Conservation (phyloP, 345 rosid species). For the Passiflora organensis region DNA sequence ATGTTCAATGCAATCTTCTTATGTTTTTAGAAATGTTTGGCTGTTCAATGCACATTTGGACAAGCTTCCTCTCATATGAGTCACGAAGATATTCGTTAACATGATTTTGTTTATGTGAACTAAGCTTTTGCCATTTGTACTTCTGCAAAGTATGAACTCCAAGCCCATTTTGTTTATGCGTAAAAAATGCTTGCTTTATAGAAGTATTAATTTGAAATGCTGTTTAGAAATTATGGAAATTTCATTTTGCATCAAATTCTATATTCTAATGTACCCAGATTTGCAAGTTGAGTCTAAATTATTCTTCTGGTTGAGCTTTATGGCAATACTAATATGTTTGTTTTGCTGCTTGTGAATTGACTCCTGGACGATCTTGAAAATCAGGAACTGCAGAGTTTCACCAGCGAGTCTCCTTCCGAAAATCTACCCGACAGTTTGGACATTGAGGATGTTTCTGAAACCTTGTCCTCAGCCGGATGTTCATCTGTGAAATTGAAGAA, state of each 20-base stretch:
- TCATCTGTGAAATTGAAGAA: constrained; percentile 48
- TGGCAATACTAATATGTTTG: constrained; percentile 1
- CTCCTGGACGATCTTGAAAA: too few relatives aligned
- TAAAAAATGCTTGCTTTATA: not conserved
- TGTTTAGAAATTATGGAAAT: not conserved
- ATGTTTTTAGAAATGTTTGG: too few relatives aligned
- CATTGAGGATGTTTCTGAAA: constrained; percentile 75
- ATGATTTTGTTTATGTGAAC: too few relatives aligned
- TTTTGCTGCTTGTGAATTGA: constrained; percentile 40
- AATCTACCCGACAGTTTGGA: constrained; percentile 77
- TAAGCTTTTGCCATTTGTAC: too few relatives aligned
- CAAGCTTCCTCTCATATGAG: too few relatives aligned
- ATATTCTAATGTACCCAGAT: not conserved
- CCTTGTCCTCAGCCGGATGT: constrained; percentile 26
- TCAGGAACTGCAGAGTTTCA: too few relatives aligned
- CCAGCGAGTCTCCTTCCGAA: constrained; percentile 46
- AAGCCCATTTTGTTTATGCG: too few relatives aligned
- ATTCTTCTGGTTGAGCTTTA: not conserved
- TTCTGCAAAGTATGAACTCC: too few relatives aligned
- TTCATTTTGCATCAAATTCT: not conserved
- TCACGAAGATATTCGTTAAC: too few relatives aligned
- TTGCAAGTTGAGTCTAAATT: not conserved
- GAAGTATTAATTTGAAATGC: not conserved
- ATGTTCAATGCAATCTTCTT: too few relatives aligned
- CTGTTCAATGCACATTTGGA: too few relatives aligned